phyloP scores from a whole-genome alignment of 495 filamentous ascomycete genomes.

The Podospora didyma region DNA sequence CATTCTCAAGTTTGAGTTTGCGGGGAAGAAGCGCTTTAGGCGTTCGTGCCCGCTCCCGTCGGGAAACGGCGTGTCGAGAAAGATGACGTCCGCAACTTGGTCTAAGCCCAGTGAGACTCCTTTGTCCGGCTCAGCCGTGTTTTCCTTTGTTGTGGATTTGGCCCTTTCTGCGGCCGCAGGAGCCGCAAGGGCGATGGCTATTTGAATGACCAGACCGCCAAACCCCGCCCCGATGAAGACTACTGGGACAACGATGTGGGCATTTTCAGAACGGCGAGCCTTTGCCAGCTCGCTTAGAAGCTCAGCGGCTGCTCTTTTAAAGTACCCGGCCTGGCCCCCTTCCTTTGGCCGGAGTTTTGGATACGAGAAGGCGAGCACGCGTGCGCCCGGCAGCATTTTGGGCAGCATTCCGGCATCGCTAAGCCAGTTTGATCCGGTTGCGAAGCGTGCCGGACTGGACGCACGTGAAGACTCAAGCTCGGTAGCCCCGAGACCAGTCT shows the following conservation, averaged over 20 bases:
- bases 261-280: background rate
- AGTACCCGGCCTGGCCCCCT: background rate
- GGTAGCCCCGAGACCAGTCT: background rate
- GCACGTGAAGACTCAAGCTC: background rate
- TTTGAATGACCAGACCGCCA: background rate
- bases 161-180: no score
- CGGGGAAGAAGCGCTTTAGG: background rate
- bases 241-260: background rate
- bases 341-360: background rate
- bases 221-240: conserved; percentile 2
- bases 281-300: background rate
- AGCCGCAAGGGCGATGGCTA: background rate
- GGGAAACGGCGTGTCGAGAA: conserved; percentile 1
- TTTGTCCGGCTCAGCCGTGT: background rate
- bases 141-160: no score
- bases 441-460: background rate
- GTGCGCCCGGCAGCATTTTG: background rate
- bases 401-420: conserved; percentile 1
- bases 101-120: background rate
- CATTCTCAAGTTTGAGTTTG: background rate
- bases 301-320: background rate
- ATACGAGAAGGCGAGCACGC: conserved; percentile 2
- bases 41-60: background rate
- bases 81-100: background rate
- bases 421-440: background rate